Evolutionary conservation across 2,329 filamentous ascomycete genomes (phyloP), one percentile per base, ranked within the genome.

Genomic region (Epichloe baconii): DNA sequence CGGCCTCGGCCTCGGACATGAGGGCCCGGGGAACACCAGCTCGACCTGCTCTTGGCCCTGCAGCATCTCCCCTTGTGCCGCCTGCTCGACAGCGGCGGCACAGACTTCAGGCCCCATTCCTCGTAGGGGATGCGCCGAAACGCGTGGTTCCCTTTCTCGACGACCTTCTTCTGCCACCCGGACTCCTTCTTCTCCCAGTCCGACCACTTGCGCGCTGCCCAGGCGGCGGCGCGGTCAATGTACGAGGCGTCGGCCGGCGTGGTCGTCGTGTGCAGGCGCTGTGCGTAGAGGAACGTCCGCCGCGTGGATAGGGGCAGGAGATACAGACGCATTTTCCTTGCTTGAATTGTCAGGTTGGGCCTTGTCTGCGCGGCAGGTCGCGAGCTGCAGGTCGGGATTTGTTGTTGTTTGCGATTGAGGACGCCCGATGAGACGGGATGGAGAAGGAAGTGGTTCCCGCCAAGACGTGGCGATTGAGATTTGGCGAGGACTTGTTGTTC

Each of bases 41-140:
- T 88, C 80, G 54, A 88, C 79, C 59, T 79, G 81, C 48, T 81
- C 77, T 56, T 77, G 75, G 38, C 78, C 79, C 49, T 79, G 66
- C 21, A 82, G 66, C 19, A 82, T 61, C 59, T 86, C 80, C 49
- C 81, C 47, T 78, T 72, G 58, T 79, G 76, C 52, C 82, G 76
- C 57, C 80, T 77, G 52, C 80, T 72, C 42, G 82, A 88, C 58
- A 95, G 74, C 21, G 90, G 84, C 44, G 93, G 93, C 49, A 98
- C 83, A 37, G 88, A 95, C 71, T 97, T 97, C 58, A 98, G 76
- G 0, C 88, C 89, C 93, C 93, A 98, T 83, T 98, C 93, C 69
- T 97, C 87, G 66, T 87, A 96, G 3, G 93, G 87, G 61, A 98
- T 95, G 55, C 88, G 81, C 60, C 87, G 83, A 54, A 98, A 79